Evolutionary conservation across 108 stramenopile species (phyloP).

Genomic region (Pelagomonas calceolata): DNA sequence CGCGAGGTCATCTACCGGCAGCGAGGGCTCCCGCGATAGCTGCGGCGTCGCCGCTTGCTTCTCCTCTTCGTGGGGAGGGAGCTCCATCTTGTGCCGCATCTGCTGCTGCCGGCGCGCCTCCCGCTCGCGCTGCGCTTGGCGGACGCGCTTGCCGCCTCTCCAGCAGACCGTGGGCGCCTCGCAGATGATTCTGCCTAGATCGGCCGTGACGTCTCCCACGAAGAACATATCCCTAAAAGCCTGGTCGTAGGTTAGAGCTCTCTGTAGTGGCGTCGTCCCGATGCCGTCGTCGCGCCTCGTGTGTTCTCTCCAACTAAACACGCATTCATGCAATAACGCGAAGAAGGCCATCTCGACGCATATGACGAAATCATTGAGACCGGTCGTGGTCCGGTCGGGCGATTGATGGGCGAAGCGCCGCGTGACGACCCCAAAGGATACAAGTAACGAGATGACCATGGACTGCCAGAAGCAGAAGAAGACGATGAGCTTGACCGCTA

Average conservation of each 20-base stretch:
- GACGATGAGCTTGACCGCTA: slow-evolving; percentile 39
- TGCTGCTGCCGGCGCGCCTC: too few species aligned
- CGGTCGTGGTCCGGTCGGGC: not conserved
- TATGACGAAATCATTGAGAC: not conserved
- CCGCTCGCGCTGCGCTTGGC: not conserved
- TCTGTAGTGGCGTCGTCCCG: too few species aligned
- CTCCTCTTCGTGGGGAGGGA: too few species aligned
- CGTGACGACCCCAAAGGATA: not conserved
- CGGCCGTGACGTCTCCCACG: not conserved
- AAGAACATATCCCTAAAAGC: not conserved
- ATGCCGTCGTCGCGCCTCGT: too few species aligned
- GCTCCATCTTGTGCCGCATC: too few species aligned
- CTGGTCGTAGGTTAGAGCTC: not conserved
- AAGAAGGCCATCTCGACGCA: not conserved
- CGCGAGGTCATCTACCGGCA: too few species aligned
- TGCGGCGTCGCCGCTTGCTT: too few species aligned
- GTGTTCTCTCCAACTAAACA: not conserved
- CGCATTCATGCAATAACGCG: not conserved
- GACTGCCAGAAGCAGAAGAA: slow-evolving; percentile 48
- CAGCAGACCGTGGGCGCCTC: not conserved
- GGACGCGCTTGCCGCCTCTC: not conserved
- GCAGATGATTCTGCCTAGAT: not conserved
- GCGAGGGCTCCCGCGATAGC: too few species aligned
- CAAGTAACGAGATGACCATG: not conserved
- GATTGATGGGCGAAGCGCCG: not conserved